These are phyloP conservation scores for Purpureocillium takamizusanense DNA, from an alignment of 2,329 filamentous ascomycete species.

Conservation along the genomic window DNA sequence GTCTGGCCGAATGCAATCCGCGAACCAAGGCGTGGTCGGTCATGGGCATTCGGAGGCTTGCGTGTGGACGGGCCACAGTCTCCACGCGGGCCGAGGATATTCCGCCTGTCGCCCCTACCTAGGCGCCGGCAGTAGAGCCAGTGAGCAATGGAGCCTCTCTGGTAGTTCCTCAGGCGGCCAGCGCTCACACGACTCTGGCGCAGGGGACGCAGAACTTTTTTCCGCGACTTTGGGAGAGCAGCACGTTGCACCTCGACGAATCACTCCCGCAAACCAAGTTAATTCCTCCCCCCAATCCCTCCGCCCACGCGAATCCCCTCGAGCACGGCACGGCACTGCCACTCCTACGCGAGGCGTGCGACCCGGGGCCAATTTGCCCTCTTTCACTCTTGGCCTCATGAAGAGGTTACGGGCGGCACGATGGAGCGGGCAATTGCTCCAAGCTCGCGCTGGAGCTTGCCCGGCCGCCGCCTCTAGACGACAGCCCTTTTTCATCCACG, in stretches of 20 bases:
- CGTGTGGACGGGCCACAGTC: neutral
- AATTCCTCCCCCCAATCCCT: too few relatives aligned
- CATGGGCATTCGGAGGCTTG: neutral
- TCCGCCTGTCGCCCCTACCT: conserved; percentile 3
- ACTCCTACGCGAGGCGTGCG: too few relatives aligned
- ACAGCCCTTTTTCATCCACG: conserved; percentile 11
- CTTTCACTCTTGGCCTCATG: conserved; percentile 16
- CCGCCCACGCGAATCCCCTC: neutral
- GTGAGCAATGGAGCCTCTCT: too few relatives aligned
- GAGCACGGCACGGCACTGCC: too few relatives aligned
- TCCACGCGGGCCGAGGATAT: conserved; percentile 8
- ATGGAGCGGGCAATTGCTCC: conserved; percentile 32
- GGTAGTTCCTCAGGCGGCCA: neutral
- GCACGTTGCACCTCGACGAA: neutral
- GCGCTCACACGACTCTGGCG: conserved; percentile 8
- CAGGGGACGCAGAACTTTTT: conserved; percentile 6
- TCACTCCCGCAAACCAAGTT: too few relatives aligned
- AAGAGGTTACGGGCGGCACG: conserved; percentile 32
- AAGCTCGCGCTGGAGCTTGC: conserved; percentile 19
- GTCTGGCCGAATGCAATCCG: conserved; percentile 8
- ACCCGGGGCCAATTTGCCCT: too few relatives aligned
- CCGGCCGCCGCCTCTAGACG: conserved; percentile 13
- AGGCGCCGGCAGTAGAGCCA: too few relatives aligned
- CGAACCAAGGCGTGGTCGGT: neutral
- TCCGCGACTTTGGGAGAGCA: neutral